Base-by-base conservation (phyloP, 176 grass and related monocot genomes). In the Aegilops bicornis region DNA sequence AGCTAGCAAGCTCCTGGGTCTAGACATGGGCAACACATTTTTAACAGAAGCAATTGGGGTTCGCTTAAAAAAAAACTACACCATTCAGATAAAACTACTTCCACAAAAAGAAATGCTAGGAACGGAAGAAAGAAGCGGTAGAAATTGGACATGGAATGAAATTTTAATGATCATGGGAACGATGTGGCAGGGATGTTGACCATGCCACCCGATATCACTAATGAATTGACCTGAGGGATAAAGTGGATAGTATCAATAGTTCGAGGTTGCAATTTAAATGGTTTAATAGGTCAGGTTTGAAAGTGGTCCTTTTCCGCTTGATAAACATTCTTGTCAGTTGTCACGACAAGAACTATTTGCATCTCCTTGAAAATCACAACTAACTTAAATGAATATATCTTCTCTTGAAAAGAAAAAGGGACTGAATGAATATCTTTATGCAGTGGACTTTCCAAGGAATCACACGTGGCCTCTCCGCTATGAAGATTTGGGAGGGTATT, bases 381-480 rank as follows among this genome's bases (percentile, higher is more conserved):
- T 72, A 65, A 65, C 52, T 31, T 29, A 29, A 69, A 79, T 13
- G 8, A 23, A 47, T 59, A 75, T 67, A 75, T 48, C 6, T 75
- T 16, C 1, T 0, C 72, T 45, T 23, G n/a, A 0, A 10, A 59
- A n/a, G n/a, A 70, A 16, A 71, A 45, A 16, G 30, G 27, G 73
- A 66, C 12, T 74, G 58, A 76, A 59, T 17, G 11, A 43, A 74
- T 73, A 37, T 69, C 61, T 73, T 3, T 85, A 45, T 78, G 60
- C 90, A 97, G 90, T 79, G 83, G 42, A 77, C 37, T 80, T 79
- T 60, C 56, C 64, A 60, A 40, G 64, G 67, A 80, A 86, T 77
- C 61, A 25, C 23, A 27, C 61, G 42, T 73, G 69, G 9, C 24
- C 23, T 37, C 32, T 88, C 85, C 56, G 15, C 32, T 86, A 85